Evolutionary conservation across 1,284 basidiomycete genomes (phyloP), one percentile per base, ranked within the genome.

Genomic region (Flammula alnicola): DNA sequence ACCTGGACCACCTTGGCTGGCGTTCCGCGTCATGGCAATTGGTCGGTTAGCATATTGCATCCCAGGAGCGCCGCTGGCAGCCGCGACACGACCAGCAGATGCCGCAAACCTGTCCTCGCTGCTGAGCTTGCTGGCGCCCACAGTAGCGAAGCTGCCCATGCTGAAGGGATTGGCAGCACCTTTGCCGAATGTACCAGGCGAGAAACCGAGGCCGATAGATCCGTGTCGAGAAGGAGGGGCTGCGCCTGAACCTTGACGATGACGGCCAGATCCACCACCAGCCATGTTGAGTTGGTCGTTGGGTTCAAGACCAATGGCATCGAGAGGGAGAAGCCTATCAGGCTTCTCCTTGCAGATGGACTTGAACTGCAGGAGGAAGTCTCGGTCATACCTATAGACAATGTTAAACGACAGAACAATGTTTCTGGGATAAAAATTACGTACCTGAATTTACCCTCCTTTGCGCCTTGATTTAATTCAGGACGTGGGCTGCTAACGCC

Each of bases 351-450:
- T 91, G 79, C 95, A 98, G 49, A 97, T 76, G 32, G 76, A 75
- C 93, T 97, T 96, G 76, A 99, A 99, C 67, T 99, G 96, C 57
- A 99, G 73, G 25, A 98, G 79, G 84, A 98, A 99, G 37, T 96
- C 93, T 42, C 96, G 93, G 71, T 98, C 95, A 70, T 99, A 99
- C 62, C 95, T 91, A 46, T n/a, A n/a, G n/a, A n/a, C n/a, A 37
- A 33, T 7, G 47, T 36, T 27, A 22, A 2, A 19, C n/a, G 9
- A 33, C 22, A 38, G 17, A 31, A 26, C 4, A 14, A 39, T 39
- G 12, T 16, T 23, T 19, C 17, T 1, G 8, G n/a, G 46, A 47
- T 40, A 33, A 51, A 9, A 16, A 47, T 32, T 47, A 61, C 63
- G 50, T 67, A 89, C 89, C 86, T 86, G 79, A 94, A 98, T 71